A percentile compares a stretch with the other conserved stretches of the same genome.
Conservation (phyloP, 371 early-diverging fungal genomes). For the Funneliformis caledonium region DNA sequence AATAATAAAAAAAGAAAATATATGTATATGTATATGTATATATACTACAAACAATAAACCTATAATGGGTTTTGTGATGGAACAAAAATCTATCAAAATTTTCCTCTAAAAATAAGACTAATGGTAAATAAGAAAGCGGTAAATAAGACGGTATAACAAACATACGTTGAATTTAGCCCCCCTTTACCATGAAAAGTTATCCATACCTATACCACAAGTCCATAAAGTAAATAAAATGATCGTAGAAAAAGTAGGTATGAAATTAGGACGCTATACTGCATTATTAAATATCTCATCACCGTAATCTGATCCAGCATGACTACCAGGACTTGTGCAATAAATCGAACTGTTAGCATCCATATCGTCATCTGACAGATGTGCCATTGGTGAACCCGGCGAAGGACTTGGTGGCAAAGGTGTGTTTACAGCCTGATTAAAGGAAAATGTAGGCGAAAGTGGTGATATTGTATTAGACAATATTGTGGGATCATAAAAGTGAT, state of each 20-base stretch:
- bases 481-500: conserved; percentile 16
- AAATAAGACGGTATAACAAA: neutral
- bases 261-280: neutral
- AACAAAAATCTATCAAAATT: neutral
- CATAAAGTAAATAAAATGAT: conserved; percentile 1
- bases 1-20: too few relatives aligned
- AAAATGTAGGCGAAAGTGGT: conserved; percentile 51
- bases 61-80: neutral
- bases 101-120: neutral
- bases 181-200: neutral
- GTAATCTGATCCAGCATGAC: conserved; percentile 28
- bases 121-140: neutral
- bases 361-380: conserved; percentile 51
- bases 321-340: conserved; percentile 47
- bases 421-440: conserved; percentile 50
- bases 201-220: neutral
- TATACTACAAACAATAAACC: neutral
- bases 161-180: neutral
- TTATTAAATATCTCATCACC: conserved; percentile 22
- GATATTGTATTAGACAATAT: conserved; percentile 43
- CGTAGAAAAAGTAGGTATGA: neutral
- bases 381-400: conserved; percentile 53
- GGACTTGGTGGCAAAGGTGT: conserved; percentile 56
- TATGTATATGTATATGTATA: neutral
- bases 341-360: conserved; percentile 48